Base-by-base conservation (phyloP, 352 stramenopile genomes). In the Phytophthora palmivora region DNA sequence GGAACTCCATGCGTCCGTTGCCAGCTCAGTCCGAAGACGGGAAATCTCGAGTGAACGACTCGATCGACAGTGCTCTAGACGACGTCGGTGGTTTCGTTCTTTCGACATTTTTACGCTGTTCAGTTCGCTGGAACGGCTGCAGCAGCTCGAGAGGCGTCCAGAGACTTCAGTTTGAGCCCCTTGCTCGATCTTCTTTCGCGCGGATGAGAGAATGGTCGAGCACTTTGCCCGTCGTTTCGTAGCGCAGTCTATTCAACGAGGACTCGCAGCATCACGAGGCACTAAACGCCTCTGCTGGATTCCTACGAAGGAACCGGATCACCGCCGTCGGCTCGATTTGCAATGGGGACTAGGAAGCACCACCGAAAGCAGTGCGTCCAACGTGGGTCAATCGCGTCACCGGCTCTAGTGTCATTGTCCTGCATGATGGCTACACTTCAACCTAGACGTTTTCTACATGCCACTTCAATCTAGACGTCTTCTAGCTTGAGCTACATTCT, bases 1-100 rank as follows among this genome's bases (percentile, higher is more conserved):
- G 84, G 45, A 93, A 86, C 58, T 91, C 80, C 82, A 91, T 91
- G 11, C 10, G 7, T 43, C 24, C n/a, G n/a, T n/a, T n/a, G n/a
- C n/a, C n/a, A n/a, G n/a, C n/a, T 55, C 22, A 21, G 48, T 14
- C 21, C 33, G 48, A 45, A 57, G 24, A 28, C 24, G 24, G 24
- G 24, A 28, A 28, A 28, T 28, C 24, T 3, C 8, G 42, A 49
- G 16, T 36, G 42, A 18, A 41, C 18, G 34, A 28, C n/a, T 14
- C n/a, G 19, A 39, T 52, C 22, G 18, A 45, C 21, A 48, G 38
- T 26, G 53, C 58, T 38, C 56, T 45, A 22, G 63, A 68, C 56
- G 45, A 15, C 39, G 32, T 21, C 6, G 51, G 57, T 65, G 33
- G 58, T 72, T 68, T 65, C 63, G 21, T 63, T 72, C 58, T 56